Conservation (phyloP, 257 asterid species). For the Thymus mandschuricus region DNA sequence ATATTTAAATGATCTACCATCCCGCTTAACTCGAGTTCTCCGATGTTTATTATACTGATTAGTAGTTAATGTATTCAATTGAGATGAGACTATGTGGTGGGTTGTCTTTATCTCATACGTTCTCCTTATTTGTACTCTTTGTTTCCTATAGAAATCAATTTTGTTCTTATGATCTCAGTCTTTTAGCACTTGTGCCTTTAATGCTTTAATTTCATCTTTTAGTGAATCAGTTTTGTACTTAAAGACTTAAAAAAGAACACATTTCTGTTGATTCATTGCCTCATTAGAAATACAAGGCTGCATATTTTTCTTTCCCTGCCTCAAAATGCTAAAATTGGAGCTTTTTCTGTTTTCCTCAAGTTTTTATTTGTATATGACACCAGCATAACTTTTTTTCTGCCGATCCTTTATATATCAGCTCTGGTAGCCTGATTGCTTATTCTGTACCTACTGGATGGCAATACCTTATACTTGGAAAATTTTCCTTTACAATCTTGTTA, state of each 20-base stretch:
- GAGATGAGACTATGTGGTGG: not conserved
- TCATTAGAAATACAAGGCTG: conserved; percentile 5
- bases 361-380: not conserved
- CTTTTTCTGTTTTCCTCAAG: not conserved
- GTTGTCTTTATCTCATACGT: not conserved
- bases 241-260: not conserved
- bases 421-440: not conserved
- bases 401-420: not conserved
- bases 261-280: not conserved
- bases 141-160: not conserved
- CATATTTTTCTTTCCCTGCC: not conserved
- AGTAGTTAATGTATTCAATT: not conserved
- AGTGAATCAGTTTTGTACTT: not conserved
- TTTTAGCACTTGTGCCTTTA: not conserved
- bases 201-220: not conserved
- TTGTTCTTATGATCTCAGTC: conserved; percentile 7
- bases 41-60: not conserved
- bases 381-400: not conserved
- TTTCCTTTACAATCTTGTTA: not conserved
- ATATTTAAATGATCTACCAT: not conserved
- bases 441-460: not conserved
- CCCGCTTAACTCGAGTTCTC: conserved; percentile 2
- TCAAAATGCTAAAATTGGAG: conserved; percentile 3
- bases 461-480: not conserved
- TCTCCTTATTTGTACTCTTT: not conserved